Evolutionary conservation across 2,329 filamentous ascomycete species (phyloP).

Genomic region (Thermothelomyces thermophilus): DNA sequence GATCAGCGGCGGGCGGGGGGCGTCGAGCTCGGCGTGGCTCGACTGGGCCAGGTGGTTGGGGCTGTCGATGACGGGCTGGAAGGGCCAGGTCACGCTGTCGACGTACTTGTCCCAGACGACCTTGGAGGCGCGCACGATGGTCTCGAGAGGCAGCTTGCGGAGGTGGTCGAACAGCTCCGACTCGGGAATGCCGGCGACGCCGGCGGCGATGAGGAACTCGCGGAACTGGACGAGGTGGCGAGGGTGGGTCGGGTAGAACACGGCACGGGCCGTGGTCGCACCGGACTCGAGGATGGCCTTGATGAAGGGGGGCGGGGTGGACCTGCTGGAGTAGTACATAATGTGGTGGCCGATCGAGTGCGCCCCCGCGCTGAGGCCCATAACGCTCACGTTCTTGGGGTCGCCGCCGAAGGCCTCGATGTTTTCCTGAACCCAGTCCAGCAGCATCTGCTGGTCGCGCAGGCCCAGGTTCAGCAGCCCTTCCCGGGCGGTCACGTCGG

Average conservation of each 20-base stretch:
- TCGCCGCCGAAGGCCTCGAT: constrained; percentile 56
- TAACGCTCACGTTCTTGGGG: constrained; percentile 49
- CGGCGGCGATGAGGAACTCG: constrained; percentile 46
- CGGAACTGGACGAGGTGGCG: constrained; percentile 50
- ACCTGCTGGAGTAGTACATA: constrained; percentile 39
- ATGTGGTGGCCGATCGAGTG: constrained; percentile 65
- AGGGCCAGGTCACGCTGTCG: constrained; percentile 51
- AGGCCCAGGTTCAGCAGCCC: constrained; percentile 59
- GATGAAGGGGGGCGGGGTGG: constrained; percentile 41
- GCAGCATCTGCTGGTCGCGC: constrained; percentile 51
- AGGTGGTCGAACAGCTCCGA: constrained; percentile 46
- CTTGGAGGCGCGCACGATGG: constrained; percentile 37
- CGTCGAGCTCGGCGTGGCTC: not conserved
- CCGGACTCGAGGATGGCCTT: constrained; percentile 53
- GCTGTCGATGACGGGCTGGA: constrained; percentile 63
- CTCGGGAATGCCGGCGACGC: constrained; percentile 43
- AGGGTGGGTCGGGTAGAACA: constrained; percentile 47
- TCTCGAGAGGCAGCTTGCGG: constrained; percentile 35
- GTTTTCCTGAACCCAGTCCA: constrained; percentile 56
- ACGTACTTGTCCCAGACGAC: constrained; percentile 39
- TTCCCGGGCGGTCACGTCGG: constrained; percentile 43
- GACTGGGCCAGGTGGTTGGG: constrained; percentile 25
- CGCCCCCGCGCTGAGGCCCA: constrained; percentile 56
- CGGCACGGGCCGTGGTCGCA: constrained; percentile 47
- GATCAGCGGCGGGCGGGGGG: constrained; percentile 39